These are phyloP conservation scores for Microdochium trichocladiopsis DNA, from an alignment of 2,329 filamentous ascomycete species.

Conservation along the genomic window DNA sequence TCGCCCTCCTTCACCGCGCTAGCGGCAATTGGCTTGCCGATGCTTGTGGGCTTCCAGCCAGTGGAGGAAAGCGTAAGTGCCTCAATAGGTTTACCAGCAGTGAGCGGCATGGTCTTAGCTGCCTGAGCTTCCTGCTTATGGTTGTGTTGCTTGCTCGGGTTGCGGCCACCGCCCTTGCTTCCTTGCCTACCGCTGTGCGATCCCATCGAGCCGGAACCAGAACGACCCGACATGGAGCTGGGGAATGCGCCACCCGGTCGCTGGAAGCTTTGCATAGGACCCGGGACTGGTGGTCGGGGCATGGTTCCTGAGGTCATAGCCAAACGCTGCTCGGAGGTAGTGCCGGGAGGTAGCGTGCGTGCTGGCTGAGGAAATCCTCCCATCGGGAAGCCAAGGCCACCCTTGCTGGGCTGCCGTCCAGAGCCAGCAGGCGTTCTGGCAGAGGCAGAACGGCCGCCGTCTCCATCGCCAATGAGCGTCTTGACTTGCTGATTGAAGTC, in stretches of 20 bases:
- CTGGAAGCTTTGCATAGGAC: slow-evolving; percentile 53
- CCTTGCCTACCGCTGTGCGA: slow-evolving; percentile 63
- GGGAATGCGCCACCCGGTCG: slow-evolving; percentile 59
- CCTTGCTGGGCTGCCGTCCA: slow-evolving; percentile 43
- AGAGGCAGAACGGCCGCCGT: slow-evolving; percentile 55
- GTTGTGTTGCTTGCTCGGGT: slow-evolving; percentile 56
- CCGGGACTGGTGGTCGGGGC: slow-evolving; percentile 37
- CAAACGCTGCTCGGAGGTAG: slow-evolving; percentile 73
- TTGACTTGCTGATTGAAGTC: slow-evolving; percentile 91
- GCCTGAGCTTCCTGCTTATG: slow-evolving; percentile 58
- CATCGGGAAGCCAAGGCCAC: slow-evolving; percentile 48
- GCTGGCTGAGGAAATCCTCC: slow-evolving; percentile 56
- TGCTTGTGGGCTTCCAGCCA: slow-evolving; percentile 84
- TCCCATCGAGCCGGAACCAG: slow-evolving; percentile 50
- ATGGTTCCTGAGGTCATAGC: slow-evolving; percentile 50
- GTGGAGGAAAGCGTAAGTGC: slow-evolving; percentile 63
- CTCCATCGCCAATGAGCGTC: slow-evolving; percentile 74
- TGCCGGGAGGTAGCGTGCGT: slow-evolving; percentile 60
- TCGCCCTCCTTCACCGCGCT: slow-evolving; percentile 36
- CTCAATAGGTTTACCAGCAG: slow-evolving; percentile 73
- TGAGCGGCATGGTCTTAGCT: slow-evolving; percentile 88
- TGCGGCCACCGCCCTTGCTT: slow-evolving; percentile 54
- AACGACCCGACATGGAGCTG: slow-evolving; percentile 53
- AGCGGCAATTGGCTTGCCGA: slow-evolving; percentile 39
- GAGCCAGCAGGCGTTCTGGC: slow-evolving; percentile 48